Percentiles rank a stretch among this genome's conserved stretches.
Evolutionary conservation across 495 filamentous ascomycete species (phyloP).

Genomic region (Trichocladium antarcticum): DNA sequence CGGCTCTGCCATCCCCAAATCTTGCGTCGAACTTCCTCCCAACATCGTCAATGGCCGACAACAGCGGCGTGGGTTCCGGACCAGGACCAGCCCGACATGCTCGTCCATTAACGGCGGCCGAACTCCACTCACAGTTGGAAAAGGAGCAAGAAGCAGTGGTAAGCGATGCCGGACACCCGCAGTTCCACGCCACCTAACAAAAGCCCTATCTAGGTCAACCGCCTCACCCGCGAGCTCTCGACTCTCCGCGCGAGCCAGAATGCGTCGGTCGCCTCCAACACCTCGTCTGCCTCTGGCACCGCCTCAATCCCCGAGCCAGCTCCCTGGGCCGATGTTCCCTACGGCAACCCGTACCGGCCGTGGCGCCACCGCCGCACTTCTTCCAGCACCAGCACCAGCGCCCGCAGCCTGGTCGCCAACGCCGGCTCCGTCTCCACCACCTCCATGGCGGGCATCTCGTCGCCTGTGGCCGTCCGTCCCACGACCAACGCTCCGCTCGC

Average conservation of each 20-base stretch:
- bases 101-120: slow-evolving; percentile 71
- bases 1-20: slow-evolving; percentile 16
- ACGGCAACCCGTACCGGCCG: slow-evolving; percentile 29
- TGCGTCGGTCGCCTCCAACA: slow-evolving; percentile 67
- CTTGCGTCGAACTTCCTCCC: slow-evolving; percentile 40
- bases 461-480: slow-evolving; percentile 25
- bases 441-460: slow-evolving; percentile 27
- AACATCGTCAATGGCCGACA: slow-evolving; percentile 39
- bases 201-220: slow-evolving; percentile 61
- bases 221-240: slow-evolving; percentile 74
- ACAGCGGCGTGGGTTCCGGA: slow-evolving; percentile 47
- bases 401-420: slow-evolving; percentile 41
- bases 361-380: slow-evolving; percentile 36
- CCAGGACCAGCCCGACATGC: slow-evolving; percentile 71
- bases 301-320: slow-evolving; percentile 31
- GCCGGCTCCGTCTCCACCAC: slow-evolving; percentile 24
- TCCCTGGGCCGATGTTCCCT: slow-evolving; percentile 23
- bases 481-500: slow-evolving; percentile 18
- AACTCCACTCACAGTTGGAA: slow-evolving; percentile 76
- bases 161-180: slow-evolving; percentile 21
- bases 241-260: slow-evolving; percentile 68
- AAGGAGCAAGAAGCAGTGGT: slow-evolving; percentile 94
- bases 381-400: slow-evolving; percentile 41
- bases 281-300: slow-evolving; percentile 54
- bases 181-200: neutral